Evolutionary conservation across 2,329 filamentous ascomycete genomes (phyloP).

Genomic region (Pseudogymnoascus pannorum): DNA sequence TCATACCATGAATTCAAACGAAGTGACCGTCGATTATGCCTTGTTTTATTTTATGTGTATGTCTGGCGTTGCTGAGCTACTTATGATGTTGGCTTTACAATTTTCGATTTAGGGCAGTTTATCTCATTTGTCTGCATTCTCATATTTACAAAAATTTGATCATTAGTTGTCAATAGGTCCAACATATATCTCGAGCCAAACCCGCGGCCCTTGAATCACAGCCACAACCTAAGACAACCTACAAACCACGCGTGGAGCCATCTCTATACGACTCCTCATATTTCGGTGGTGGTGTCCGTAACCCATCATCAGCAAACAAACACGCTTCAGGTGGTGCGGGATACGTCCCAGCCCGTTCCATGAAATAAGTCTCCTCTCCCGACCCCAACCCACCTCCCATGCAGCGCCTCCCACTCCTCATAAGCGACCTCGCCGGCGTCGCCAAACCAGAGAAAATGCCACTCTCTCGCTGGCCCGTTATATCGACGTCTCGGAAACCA

Average conservation of each 20-base stretch:
- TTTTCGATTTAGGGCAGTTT: too few relatives aligned
- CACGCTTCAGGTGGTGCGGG: not conserved
- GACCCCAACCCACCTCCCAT: not conserved
- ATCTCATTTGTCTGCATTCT: not conserved
- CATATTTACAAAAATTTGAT: not conserved
- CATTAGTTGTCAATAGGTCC: not conserved
- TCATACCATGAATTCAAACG: constrained; percentile 9
- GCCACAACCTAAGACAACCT: not conserved
- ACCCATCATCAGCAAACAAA: not conserved
- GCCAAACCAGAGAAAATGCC: not conserved
- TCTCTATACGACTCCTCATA: not conserved
- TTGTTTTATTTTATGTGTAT: not conserved
- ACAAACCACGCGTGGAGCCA: not conserved
- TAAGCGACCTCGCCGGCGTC: not conserved
- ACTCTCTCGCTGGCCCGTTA: not conserved
- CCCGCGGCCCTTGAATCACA: not conserved
- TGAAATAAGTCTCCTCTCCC: not conserved
- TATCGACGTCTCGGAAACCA: not conserved
- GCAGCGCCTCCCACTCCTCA: not conserved
- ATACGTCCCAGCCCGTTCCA: not conserved
- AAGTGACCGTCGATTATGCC: not conserved
- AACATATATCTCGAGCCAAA: not conserved
- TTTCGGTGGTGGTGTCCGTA: not conserved
- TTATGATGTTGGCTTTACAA: too few relatives aligned
- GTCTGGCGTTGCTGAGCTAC: not conserved